Conservation (phyloP, 768 basidiomycete species). For the Termitomyces sp. region DNA sequence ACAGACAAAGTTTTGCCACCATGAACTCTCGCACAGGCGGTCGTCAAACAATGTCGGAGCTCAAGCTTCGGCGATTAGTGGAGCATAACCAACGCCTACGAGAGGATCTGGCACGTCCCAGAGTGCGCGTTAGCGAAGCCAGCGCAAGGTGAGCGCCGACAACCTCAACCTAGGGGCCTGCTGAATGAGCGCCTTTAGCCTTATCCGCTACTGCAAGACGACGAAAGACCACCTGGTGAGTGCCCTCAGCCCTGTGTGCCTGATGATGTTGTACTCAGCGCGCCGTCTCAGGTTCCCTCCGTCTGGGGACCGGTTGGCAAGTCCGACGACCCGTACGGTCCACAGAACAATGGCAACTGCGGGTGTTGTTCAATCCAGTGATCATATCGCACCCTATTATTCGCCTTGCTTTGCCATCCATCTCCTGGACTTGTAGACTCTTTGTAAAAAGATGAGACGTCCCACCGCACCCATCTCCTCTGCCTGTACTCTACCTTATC, state of each 20-base stretch:
- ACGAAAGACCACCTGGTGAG: slow-evolving; percentile 75
- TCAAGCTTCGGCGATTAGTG: slow-evolving; percentile 89
- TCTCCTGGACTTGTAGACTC: slow-evolving; percentile 16
- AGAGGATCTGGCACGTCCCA: slow-evolving; percentile 85
- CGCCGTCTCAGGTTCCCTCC: slow-evolving; percentile 60
- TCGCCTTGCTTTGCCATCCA: not conserved
- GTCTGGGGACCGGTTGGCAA: slow-evolving; percentile 96
- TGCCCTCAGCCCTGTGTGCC: slow-evolving; percentile 5
- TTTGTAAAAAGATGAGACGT: slow-evolving; percentile 13
- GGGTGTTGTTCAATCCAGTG: slow-evolving; percentile 61
- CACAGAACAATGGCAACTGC: slow-evolving; percentile 44
- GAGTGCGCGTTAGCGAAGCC: slow-evolving; percentile 90
- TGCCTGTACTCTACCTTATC: slow-evolving; percentile 10
- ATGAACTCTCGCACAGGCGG: slow-evolving; percentile 62
- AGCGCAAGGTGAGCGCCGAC: slow-evolving; percentile 63
- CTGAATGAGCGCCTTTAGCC: slow-evolving; percentile 36
- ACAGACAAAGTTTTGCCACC: slow-evolving; percentile 6
- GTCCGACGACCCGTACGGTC: slow-evolving; percentile 89
- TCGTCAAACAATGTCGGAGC: slow-evolving; percentile 92
- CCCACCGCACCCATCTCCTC: slow-evolving; percentile 3
- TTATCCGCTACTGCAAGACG: slow-evolving; percentile 92
- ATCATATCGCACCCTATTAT: slow-evolving; percentile 6
- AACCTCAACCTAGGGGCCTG: not conserved
- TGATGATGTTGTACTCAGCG: not conserved
- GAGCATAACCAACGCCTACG: slow-evolving; percentile 91